Percentiles rank a stretch among this genome's conserved stretches.
Conservation (phyloP, 345 rosid species). For the Odontarrhena argentea region DNA sequence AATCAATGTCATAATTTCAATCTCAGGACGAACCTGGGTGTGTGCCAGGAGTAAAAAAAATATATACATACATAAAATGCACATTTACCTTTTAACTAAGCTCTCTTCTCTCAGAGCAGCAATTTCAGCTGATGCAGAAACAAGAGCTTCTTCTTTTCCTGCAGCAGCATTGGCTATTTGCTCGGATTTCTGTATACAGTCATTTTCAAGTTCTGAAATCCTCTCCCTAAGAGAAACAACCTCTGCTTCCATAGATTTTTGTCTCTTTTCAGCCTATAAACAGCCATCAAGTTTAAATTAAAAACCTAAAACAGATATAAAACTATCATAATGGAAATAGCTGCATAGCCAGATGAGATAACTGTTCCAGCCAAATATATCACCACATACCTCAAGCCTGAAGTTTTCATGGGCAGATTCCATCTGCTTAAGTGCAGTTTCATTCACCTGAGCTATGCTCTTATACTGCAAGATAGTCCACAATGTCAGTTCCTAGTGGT, state of each 20-base stretch:
- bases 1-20: constrained; percentile 27
- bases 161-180: constrained; percentile 64
- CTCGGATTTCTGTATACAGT: constrained; percentile 65
- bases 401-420: constrained; percentile 82
- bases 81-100: constrained; percentile 55
- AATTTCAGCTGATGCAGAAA: constrained; percentile 66
- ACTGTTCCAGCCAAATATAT: constrained; percentile 23
- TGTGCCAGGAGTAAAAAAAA: constrained; percentile 12
- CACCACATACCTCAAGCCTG: constrained; percentile 64
- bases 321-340: constrained; percentile 22
- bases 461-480: constrained; percentile 66
- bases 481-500: constrained; percentile 28
- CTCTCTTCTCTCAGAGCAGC: constrained; percentile 68
- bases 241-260: constrained; percentile 72
- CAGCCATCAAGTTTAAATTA: constrained; percentile 13
- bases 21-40: constrained; percentile 25
- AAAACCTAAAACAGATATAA: constrained; percentile 17
- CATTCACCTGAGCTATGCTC: constrained; percentile 91
- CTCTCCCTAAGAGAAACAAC: constrained; percentile 65
- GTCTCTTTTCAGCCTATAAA: constrained; percentile 68
- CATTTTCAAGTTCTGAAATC: constrained; percentile 73
- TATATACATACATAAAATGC: constrained; percentile 8
- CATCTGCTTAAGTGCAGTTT: constrained; percentile 89
- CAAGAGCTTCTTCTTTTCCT: constrained; percentile 72
- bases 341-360: constrained; percentile 19